Percentiles rank a stretch among this genome's conserved stretches.
Evolutionary conservation across 306 rosid genomes (phyloP).

Genomic region (Lagenaria siceraria): DNA sequence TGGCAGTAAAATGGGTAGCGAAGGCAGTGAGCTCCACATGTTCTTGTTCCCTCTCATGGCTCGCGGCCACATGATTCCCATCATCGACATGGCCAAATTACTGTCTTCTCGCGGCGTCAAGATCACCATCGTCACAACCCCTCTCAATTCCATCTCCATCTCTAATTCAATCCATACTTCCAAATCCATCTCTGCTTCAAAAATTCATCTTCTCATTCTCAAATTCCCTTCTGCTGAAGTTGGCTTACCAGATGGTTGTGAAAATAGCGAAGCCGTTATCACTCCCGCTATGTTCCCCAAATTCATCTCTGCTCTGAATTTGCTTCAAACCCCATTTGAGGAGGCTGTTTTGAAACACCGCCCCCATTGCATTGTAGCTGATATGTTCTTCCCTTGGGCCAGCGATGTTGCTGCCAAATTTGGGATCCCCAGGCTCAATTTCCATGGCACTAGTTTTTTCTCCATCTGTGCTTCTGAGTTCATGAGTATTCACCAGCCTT

Average conservation of each 20-base stretch:
- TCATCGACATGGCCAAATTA: conserved; percentile 6
- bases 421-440: conserved; percentile 42
- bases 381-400: conserved; percentile 33
- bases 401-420: conserved; percentile 29
- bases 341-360: conserved; percentile 16
- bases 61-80: conserved; percentile 10
- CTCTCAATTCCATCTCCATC: neutral
- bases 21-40: neutral
- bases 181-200: neutral
- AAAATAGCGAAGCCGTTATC: conserved; percentile 11
- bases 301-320: conserved; percentile 18
- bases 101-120: neutral
- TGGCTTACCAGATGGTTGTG: conserved; percentile 42
- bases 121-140: conserved; percentile 3
- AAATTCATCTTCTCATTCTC: neutral
- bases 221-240: conserved; percentile 21
- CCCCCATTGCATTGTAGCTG: conserved; percentile 37
- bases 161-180: neutral
- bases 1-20: neutral
- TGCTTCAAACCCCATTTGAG: conserved; percentile 27
- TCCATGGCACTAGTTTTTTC: conserved; percentile 38
- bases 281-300: neutral
- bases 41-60: conserved; percentile 6
- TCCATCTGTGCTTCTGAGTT: conserved; percentile 18
- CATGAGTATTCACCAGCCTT: conserved; percentile 24